Conservation (phyloP, 2,329 filamentous ascomycete genomes). For the Pseudogymnoascus sp. region DNA sequence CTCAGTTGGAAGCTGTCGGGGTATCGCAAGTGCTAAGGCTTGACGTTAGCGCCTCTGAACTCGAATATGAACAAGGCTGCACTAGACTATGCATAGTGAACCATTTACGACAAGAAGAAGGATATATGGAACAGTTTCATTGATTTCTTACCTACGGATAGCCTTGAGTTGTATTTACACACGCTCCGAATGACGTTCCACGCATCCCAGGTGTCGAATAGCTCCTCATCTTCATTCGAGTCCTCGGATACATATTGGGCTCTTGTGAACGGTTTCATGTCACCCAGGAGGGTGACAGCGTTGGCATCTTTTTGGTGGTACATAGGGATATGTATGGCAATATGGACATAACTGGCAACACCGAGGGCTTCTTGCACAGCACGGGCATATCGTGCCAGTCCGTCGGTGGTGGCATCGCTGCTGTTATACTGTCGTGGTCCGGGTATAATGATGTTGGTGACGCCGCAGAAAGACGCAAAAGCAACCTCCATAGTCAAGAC, state of each 20-base stretch:
- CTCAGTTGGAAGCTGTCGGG: slow-evolving; percentile 49
- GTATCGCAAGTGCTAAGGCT: slow-evolving; percentile 42
- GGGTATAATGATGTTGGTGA: slow-evolving; percentile 72
- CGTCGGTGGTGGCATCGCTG: slow-evolving; percentile 41
- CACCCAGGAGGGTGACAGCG: slow-evolving; percentile 30
- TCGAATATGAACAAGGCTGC: neutral
- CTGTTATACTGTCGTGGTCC: slow-evolving; percentile 63
- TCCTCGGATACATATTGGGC: slow-evolving; percentile 22
- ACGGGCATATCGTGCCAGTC: slow-evolving; percentile 69
- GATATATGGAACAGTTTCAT: slow-evolving; percentile 22
- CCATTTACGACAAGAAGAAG: neutral
- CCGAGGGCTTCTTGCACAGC: slow-evolving; percentile 73
- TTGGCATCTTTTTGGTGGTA: slow-evolving; percentile 57
- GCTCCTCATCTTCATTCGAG: slow-evolving; percentile 36
- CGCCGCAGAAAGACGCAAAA: slow-evolving; percentile 92
- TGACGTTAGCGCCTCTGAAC: neutral
- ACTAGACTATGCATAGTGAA: neutral
- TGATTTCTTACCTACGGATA: slow-evolving; percentile 69
- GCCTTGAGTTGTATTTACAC: slow-evolving; percentile 74
- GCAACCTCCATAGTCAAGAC: slow-evolving; percentile 84
- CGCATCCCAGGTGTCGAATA: slow-evolving; percentile 81
- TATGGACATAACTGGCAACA: slow-evolving; percentile 66
- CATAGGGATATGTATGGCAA: slow-evolving; percentile 79
- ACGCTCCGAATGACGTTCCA: slow-evolving; percentile 83
- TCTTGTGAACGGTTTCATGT: slow-evolving; percentile 26